Base-by-base conservation (phyloP, 2,329 filamentous ascomycete species). In the Penicillium sp. region DNA sequence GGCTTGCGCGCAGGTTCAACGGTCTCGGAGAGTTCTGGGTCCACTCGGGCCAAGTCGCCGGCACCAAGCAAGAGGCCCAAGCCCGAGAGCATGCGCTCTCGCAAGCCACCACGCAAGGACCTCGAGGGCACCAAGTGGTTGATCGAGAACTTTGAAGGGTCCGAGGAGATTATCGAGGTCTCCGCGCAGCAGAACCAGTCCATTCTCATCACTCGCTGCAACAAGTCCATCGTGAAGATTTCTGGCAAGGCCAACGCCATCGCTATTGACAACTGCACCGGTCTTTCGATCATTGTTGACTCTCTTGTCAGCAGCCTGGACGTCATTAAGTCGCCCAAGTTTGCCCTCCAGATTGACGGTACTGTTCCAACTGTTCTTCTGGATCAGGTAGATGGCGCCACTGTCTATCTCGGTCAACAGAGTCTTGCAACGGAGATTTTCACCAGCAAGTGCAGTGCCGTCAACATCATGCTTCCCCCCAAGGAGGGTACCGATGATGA, bases 171-270 rank as follows among this genome's bases (percentile, higher is more conserved):
- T 3, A 78, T 97, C 52, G 84, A 91, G 67, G 84, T 96, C 59
- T 79, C 90, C 45, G 90, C 89, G 9, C 79, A 82, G 55, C 82
- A 95, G 64, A 83, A 84, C 39, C 93, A 98, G 55, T 95, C 90
- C 1, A 83, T 98, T 55, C 83, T 97, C 56, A 93, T 98, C 67
- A 89, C 86, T 63, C 85, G 87, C 59, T 97, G 91, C 78, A 90
- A 83, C 71, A 93, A 93, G 71, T 87, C 87, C 4, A 94, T 90
- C 25, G 80, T 98, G 62, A 86, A 94, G 59, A 76, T 98, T 64
- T 86, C 82, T 64, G 90, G 89, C 71, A 98, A 98, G 73, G 90
- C 88, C 49, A 98, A 98, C 66, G 90, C 93, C n/a, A 87, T 98
- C 53, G 91, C 90, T 4, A 80, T 97, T 58, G 93, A 97, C 73